Conservation (phyloP, 495 filamentous ascomycete species). For the Cercophora newfieldiana region DNA sequence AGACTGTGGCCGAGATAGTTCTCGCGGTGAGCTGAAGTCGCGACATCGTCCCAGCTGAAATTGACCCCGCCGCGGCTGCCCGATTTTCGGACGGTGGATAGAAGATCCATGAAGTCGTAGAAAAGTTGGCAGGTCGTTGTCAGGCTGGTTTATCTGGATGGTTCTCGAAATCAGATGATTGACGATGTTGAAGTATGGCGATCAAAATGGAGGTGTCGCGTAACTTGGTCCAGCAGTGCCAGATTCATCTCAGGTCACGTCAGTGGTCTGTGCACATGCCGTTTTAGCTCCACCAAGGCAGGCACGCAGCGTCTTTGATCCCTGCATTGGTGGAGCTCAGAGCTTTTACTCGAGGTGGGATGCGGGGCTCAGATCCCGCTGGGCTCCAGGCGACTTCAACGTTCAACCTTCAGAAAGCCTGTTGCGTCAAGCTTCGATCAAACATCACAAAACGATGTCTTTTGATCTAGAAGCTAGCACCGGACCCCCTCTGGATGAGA, state of each 20-base stretch:
- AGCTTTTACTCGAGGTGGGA: neutral
- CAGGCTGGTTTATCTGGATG: neutral
- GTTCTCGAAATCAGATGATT: no score
- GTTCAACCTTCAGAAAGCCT: neutral
- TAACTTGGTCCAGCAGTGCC: no score
- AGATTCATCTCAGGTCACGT: neutral
- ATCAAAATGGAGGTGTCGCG: no score
- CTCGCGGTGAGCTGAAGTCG: slow-evolving; percentile 81
- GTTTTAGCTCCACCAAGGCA: neutral
- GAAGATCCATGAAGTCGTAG: slow-evolving; percentile 85
- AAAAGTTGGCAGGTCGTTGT: neutral
- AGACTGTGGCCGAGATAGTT: slow-evolving; percentile 97
- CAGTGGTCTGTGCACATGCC: neutral
- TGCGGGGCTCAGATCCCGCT: neutral
- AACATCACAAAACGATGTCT: slow-evolving; percentile 14
- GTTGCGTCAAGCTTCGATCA: no score
- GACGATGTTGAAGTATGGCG: no score
- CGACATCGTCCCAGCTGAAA: slow-evolving; percentile 96
- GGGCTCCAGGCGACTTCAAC: neutral
- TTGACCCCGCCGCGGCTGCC: slow-evolving; percentile 91
- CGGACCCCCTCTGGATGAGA: slow-evolving; percentile 72
- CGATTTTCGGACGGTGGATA: slow-evolving; percentile 88
- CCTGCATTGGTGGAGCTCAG: neutral
- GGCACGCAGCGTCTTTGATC: neutral
- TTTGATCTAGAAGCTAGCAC: slow-evolving; percentile 26